These are phyloP conservation scores for Spatholobus suberectus DNA, from an alignment of 306 rosid species.

Conservation along the genomic window DNA sequence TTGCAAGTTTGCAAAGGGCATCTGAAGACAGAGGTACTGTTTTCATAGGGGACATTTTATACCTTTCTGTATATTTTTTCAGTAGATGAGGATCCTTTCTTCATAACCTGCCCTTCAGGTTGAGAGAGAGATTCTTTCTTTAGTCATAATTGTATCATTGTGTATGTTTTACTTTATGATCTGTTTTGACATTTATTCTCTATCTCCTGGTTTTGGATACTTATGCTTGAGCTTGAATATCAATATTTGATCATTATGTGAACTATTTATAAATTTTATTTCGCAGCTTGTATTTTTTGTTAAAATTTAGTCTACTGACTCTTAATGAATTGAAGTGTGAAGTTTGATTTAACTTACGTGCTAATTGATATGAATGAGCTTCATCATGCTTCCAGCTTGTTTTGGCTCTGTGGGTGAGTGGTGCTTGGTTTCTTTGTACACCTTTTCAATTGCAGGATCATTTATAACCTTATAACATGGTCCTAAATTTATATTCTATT, in stretches of 20 bases:
- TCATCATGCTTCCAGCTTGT: slow-evolving; percentile 17
- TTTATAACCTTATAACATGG: slow-evolving; percentile 14
- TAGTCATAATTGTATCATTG: not conserved
- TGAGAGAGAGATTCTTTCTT: not conserved
- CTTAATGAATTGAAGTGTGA: not conserved
- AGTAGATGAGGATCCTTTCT: not conserved
- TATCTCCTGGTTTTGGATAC: slow-evolving; percentile 20
- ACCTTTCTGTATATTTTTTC: slow-evolving; percentile 24
- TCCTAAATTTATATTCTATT: not conserved
- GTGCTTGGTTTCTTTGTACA: not conserved
- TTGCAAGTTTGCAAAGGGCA: slow-evolving; percentile 51
- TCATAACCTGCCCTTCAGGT: not conserved
- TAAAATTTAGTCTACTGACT: not conserved
- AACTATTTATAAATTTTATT: not conserved
- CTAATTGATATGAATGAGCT: slow-evolving; percentile 14
- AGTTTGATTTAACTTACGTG: not conserved
- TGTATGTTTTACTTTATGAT: not conserved
- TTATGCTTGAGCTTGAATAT: slow-evolving; percentile 18
- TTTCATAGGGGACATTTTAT: slow-evolving; percentile 23
- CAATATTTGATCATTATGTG: not conserved
- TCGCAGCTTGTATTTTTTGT: not conserved
- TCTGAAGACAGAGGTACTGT: slow-evolving; percentile 65
- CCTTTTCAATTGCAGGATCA: not conserved
- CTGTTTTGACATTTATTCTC: slow-evolving; percentile 2
- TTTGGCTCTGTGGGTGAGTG: slow-evolving; percentile 1